phyloP scores from a whole-genome alignment of 1,284 basidiomycete genomes.

The Athelia psychrophila region DNA sequence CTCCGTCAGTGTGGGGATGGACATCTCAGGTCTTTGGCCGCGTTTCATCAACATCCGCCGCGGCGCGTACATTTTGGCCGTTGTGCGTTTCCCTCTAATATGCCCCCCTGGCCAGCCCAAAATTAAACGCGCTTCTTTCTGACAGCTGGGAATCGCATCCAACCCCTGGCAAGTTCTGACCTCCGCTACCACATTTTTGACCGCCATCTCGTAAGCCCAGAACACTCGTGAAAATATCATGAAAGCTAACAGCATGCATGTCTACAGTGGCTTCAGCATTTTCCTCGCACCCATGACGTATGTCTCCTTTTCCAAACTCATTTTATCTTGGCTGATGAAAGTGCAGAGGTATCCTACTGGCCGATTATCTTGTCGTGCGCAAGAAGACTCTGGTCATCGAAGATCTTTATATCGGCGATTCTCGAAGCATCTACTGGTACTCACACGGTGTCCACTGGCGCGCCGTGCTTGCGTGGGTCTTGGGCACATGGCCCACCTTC shows the following conservation, averaged over 20 bases:
- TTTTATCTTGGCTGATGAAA: neutral
- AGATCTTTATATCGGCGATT: constrained; percentile 3
- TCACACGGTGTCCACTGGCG: neutral
- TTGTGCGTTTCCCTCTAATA: neutral
- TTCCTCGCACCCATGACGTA: constrained; percentile 3
- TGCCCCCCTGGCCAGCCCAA: too few relatives aligned
- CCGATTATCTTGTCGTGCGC: constrained; percentile 6
- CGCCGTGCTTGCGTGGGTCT: constrained; percentile 1
- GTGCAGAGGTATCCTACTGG: constrained; percentile 5
- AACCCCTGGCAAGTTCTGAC: constrained; percentile 10
- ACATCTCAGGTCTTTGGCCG: constrained; percentile 1
- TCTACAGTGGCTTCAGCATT: constrained; percentile 5
- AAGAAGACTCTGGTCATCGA: neutral
- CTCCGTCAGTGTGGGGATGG: constrained; percentile 1
- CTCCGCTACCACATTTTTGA: constrained; percentile 6
- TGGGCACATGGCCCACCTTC: constrained; percentile 3
- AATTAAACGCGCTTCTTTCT: neutral
- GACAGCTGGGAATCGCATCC: constrained; percentile 6
- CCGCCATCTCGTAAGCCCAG: constrained; percentile 5
- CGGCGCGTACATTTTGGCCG: constrained; percentile 7
- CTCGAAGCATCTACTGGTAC: constrained; percentile 3
- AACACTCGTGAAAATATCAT: neutral
- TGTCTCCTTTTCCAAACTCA: neutral
- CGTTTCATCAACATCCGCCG: constrained; percentile 11
- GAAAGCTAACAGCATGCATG: neutral